Evolutionary conservation across 2,329 filamentous ascomycete genomes (phyloP), one percentile per base, ranked within the genome.

Genomic region (Aspergillus hortae): DNA sequence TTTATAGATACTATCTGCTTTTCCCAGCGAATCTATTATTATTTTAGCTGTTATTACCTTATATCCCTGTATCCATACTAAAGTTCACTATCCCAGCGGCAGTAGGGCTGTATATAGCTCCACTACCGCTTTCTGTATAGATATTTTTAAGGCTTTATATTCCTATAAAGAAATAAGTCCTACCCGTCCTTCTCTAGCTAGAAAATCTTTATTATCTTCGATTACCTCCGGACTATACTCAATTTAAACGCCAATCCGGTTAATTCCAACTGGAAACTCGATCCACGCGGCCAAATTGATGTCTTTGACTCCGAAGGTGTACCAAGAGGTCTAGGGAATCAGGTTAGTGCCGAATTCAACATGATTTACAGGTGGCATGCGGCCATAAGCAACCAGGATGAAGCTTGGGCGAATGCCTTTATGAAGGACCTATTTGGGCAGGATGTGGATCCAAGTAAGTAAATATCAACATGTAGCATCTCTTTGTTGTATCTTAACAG

Each of bases 301-400:
- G n/a, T 23, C 4, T 38, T 48, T 11, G 45, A 48, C 40, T 33
- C 44, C 4, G 35, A 68, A 15, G 67, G 68, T 6, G 64, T 71
- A 15, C 66, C 72, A 1, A 62, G 71, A 21, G 78, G 72, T 2
- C 67, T 72, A 4, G 78, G 79, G 6, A 81, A 81, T 56, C 77
- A 80, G 54, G 75, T 78, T 42, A 74, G 72, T 5, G 73, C 74
- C 25, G 79, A 81, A 56, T 81, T 81, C 62, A 80, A 81, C 55
- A 64, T 81, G 33, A 69, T 80, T 6, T 81, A 81, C 57, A 71
- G 78, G 4, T 80, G 77, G 72, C 77, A 80, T 54, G 67, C 72
- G 33, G 68, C 73, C 5, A 68, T 78, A 4, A 77, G 72, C 3
- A 52, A 62, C 25, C 64, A 66, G 14, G 77, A 80, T 55, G 76